Conservation (phyloP, 495 filamentous ascomycete genomes). For the Hypoxylon intermedium region DNA sequence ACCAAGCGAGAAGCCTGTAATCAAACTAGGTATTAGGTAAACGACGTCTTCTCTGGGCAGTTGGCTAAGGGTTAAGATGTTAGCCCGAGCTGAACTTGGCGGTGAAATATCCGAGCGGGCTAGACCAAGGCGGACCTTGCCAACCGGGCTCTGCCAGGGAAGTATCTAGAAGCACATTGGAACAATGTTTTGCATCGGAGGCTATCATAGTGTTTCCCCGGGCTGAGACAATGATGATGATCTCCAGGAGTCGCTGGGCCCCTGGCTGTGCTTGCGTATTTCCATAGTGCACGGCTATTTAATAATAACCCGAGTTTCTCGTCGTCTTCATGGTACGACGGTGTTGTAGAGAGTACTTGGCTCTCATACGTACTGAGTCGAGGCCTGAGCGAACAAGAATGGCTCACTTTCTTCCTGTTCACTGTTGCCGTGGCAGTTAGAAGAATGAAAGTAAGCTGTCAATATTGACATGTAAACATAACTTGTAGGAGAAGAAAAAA, state of each 20-base stretch:
- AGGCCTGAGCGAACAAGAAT: background rate
- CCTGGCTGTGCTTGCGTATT: conserved; percentile 14
- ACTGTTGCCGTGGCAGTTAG: background rate
- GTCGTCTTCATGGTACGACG: background rate
- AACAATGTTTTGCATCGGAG: conserved; percentile 24
- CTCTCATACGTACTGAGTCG: background rate
- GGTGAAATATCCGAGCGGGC: conserved; percentile 6
- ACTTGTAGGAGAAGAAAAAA: no score
- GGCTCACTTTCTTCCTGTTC: background rate
- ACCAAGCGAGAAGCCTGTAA: background rate
- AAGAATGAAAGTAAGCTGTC: no score
- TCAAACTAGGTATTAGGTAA: conserved; percentile 4
- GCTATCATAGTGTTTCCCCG: conserved; percentile 16
- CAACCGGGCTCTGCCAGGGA: conserved; percentile 1
- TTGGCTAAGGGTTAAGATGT: background rate
- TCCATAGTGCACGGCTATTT: background rate
- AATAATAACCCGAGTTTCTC: no score
- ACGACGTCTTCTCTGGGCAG: conserved; percentile 6
- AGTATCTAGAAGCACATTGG: conserved; percentile 33
- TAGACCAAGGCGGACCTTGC: conserved; percentile 12
- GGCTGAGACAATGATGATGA: conserved; percentile 20
- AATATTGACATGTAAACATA: no score
- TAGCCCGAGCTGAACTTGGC: background rate
- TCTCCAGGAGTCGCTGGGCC: conserved; percentile 10
- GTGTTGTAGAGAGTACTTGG: background rate